phyloP scores from a whole-genome alignment of 208 protist genomes.

The Plasmodiophora brassicae region DNA sequence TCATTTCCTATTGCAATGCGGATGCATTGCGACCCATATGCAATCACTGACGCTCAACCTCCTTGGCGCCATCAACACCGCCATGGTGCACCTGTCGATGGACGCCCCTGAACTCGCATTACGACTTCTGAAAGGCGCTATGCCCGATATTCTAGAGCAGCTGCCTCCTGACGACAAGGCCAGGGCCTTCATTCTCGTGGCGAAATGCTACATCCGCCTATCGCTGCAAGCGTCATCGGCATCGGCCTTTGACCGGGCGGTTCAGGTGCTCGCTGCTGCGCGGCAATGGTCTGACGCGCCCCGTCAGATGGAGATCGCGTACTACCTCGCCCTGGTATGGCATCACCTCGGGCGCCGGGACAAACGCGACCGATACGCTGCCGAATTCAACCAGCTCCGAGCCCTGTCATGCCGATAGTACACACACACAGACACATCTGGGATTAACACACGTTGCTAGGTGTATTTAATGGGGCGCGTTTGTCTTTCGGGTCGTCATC shows the following conservation, averaged over 20 bases:
- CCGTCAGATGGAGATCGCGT: not conserved
- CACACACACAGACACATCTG: no score
- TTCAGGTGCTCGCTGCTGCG: not conserved
- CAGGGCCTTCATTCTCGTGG: conserved; percentile 1
- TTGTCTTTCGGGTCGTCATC: no score
- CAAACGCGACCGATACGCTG: not conserved
- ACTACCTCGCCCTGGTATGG: not conserved
- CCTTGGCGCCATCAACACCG: not conserved
- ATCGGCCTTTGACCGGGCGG: not conserved
- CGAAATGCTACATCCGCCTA: not conserved
- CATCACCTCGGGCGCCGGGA: not conserved
- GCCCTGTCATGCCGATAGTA: no score
- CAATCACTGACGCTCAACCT: not conserved
- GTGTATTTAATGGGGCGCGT: no score
- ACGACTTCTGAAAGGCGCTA: not conserved
- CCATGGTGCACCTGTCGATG: not conserved
- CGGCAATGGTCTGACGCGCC: not conserved
- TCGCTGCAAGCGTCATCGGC: not conserved
- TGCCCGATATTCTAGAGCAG: conserved; percentile 6
- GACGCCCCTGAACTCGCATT: conserved; percentile 12
- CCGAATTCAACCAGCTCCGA: no score
- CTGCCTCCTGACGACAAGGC: not conserved
- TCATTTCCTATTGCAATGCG: not conserved
- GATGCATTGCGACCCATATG: not conserved
- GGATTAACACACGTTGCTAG: no score